Percentiles rank a stretch among this genome's conserved stretches.
phyloP scores from a whole-genome alignment of 345 rosid genomes.

The Heritiera littoralis region DNA sequence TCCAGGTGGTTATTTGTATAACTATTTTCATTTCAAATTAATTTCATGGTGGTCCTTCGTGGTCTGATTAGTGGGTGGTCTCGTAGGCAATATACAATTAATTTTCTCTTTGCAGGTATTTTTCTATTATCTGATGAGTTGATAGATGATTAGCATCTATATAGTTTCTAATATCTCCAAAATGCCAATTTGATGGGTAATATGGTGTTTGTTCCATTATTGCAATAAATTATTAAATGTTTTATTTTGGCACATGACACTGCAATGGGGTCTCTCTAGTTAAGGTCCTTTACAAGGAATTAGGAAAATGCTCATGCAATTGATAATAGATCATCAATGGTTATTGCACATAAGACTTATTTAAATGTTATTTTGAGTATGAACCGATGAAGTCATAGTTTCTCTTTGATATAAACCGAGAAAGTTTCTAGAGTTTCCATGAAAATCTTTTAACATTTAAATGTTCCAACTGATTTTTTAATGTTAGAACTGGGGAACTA shows the following conservation, averaged over 20 bases:
- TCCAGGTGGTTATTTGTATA: not conserved
- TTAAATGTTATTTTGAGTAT: not conserved
- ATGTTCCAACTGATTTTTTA: not conserved
- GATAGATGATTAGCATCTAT: not conserved
- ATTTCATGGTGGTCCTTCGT: not conserved
- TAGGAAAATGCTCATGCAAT: slow-evolving; percentile 8
- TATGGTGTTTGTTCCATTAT: not conserved
- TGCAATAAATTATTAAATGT: not conserved
- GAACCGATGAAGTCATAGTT: not conserved
- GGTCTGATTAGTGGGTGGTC: not conserved
- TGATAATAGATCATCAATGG: not conserved
- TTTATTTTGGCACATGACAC: not conserved
- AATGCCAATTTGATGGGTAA: slow-evolving; percentile 9
- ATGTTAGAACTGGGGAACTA: not conserved
- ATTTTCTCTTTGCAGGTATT: not conserved
- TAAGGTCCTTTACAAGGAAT: slow-evolving; percentile 7
- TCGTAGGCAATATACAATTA: not conserved
- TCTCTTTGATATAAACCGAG: not conserved
- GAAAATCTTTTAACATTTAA: not conserved
- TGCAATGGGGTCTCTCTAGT: not conserved
- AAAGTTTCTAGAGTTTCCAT: not conserved
- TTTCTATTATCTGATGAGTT: not conserved
- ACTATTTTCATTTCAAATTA: not conserved
- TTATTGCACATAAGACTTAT: not conserved
- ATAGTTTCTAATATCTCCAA: not conserved